Percentiles rank a stretch among this genome's conserved stretches.
phyloP scores from a whole-genome alignment of 441 rosid species.

The Corymbia calophylla region DNA sequence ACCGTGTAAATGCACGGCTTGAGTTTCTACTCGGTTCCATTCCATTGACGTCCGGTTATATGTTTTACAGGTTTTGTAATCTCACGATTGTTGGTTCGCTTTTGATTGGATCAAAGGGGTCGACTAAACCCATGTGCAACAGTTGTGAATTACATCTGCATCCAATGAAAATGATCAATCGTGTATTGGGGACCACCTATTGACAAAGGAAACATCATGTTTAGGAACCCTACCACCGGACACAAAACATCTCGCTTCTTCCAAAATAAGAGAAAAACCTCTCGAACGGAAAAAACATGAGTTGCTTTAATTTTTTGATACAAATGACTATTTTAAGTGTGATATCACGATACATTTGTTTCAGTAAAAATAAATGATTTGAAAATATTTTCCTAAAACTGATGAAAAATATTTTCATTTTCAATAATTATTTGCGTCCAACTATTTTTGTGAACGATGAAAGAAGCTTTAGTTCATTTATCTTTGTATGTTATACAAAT shows the following conservation, averaged over 20 bases:
- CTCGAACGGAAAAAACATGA: background rate
- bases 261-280: background rate
- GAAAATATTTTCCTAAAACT: background rate
- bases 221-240: background rate
- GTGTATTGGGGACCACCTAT: background rate
- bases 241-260: background rate
- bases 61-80: fast-evolving
- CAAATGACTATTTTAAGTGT: background rate
- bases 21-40: background rate
- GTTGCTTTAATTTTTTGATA: background rate
- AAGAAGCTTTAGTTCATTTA: too few species aligned
- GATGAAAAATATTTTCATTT: too few species aligned
- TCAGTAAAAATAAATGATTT: too few species aligned
- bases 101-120: fast-evolving
- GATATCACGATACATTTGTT: background rate
- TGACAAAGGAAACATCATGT: background rate
- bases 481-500: fast-evolving
- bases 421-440: too few species aligned
- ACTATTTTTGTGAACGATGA: background rate
- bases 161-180: background rate
- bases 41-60: background rate
- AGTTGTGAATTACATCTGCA: fast-evolving
- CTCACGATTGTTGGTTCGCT: background rate
- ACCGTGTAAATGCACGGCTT: fast-evolving
- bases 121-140: background rate